Conservation (phyloP, 2,329 filamentous ascomycete genomes). For the Ophiocordyceps camponoti-saundersi region DNA sequence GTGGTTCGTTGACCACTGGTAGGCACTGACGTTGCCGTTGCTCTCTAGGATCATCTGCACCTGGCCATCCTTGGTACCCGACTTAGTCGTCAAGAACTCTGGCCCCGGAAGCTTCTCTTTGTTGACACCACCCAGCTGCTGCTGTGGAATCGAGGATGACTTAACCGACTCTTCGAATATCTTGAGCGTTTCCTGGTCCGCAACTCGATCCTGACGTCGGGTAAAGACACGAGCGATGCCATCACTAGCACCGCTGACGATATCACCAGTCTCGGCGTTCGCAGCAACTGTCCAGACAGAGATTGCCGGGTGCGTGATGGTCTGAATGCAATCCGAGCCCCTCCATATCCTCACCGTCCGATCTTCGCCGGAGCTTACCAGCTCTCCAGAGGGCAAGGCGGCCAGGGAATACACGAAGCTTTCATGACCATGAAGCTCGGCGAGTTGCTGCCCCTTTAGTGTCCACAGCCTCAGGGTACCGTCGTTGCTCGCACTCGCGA, state of each 20-base stretch:
- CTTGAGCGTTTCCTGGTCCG: slow-evolving; percentile 48
- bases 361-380: slow-evolving; percentile 87
- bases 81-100: slow-evolving; percentile 66
- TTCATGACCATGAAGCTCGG: slow-evolving; percentile 72
- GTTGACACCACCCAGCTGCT: slow-evolving; percentile 70
- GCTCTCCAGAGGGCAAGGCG: slow-evolving; percentile 62
- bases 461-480: slow-evolving; percentile 79
- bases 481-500: slow-evolving; percentile 90
- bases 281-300: slow-evolving; percentile 91
- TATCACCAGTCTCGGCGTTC: slow-evolving; percentile 68
- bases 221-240: slow-evolving; percentile 73
- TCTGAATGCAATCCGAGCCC: slow-evolving; percentile 70
- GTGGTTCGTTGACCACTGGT: slow-evolving; percentile 63
- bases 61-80: slow-evolving; percentile 90
- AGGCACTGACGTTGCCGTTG: slow-evolving; percentile 68
- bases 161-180: slow-evolving; percentile 72
- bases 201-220: slow-evolving; percentile 49
- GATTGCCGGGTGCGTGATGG: slow-evolving; percentile 91
- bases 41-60: slow-evolving; percentile 78
- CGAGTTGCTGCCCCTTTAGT: slow-evolving; percentile 57
- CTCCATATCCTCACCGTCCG: slow-evolving; percentile 86
- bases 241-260: slow-evolving; percentile 87
- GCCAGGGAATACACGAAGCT: slow-evolving; percentile 86
- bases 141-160: slow-evolving; percentile 70
- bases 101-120: slow-evolving; percentile 83